Evolutionary conservation across 2,329 filamentous ascomycete genomes (phyloP).

Genomic region (Apiospora rasikravindrae): DNA sequence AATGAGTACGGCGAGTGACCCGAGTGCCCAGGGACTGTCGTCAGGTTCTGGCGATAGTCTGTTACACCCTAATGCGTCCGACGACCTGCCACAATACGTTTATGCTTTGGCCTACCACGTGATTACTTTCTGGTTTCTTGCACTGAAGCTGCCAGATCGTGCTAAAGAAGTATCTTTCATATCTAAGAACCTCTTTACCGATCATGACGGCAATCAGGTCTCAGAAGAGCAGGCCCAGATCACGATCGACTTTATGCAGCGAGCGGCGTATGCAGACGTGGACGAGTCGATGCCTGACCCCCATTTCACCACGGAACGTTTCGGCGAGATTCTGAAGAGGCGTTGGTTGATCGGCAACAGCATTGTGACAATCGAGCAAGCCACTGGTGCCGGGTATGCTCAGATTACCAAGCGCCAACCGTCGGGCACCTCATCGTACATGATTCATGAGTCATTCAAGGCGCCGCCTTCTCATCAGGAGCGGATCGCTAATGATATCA

Average conservation of each 20-base stretch:
- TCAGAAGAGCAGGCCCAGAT: slow-evolving; percentile 93
- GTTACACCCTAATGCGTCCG: slow-evolving; percentile 49
- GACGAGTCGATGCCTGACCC: slow-evolving; percentile 75
- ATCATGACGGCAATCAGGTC: slow-evolving; percentile 73
- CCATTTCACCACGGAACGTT: slow-evolving; percentile 67
- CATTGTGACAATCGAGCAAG: slow-evolving; percentile 76
- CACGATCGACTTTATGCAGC: slow-evolving; percentile 93
- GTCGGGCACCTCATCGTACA: slow-evolving; percentile 67
- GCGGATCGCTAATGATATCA: slow-evolving; percentile 52
- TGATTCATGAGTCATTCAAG: slow-evolving; percentile 63
- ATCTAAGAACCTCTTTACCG: slow-evolving; percentile 81
- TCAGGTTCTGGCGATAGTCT: neutral
- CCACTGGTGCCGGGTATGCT: slow-evolving; percentile 68
- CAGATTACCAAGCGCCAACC: slow-evolving; percentile 75
- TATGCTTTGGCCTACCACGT: slow-evolving; percentile 94
- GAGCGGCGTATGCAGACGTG: slow-evolving; percentile 83
- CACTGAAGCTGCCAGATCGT: slow-evolving; percentile 82
- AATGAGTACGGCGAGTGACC: slow-evolving; percentile 29
- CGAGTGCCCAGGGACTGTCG: slow-evolving; percentile 30
- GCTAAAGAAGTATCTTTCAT: slow-evolving; percentile 89
- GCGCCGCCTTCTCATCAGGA: slow-evolving; percentile 63
- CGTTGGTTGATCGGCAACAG: slow-evolving; percentile 77
- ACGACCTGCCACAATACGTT: slow-evolving; percentile 90
- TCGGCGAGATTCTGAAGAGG: slow-evolving; percentile 70
- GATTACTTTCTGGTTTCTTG: slow-evolving; percentile 96